Base-by-base conservation (phyloP, 2,329 filamentous ascomycete genomes). In the Fusarium sp. region DNA sequence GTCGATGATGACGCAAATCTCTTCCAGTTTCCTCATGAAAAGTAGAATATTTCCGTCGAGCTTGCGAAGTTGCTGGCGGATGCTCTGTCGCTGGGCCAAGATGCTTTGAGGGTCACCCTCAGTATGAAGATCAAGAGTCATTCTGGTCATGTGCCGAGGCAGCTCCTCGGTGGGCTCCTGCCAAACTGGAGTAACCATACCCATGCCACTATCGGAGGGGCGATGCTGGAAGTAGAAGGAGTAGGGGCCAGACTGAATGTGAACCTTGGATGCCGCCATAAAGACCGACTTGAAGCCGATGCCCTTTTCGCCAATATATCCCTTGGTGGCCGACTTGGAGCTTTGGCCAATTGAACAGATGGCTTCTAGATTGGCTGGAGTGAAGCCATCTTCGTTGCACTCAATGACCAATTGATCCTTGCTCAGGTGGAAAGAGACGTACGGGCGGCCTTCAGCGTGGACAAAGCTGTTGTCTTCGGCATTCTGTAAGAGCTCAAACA, bases 221-320 rank as follows among this genome's bases (percentile, higher is more conserved):
- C 18, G 49, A 18, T 70, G 65, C 11, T 29, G 10, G 16, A 72
- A 72, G 14, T 67, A 57, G n/a, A 73, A 73, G 0, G 64, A 73
- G 33, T 62, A 73, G 7, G 62, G n/a, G 0, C 69, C 67, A 0
- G 70, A 72, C 23, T 72, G 67, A 1, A 73, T 70, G 11, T 65
- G 56, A 1, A 72, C 67, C 23, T 25, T 61, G 0, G 23, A 68
- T 2, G 67, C 69, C 1, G 62, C 61, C 10, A 67, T 67, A 11
- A 73, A 68, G 0, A 73, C 65, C 0, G 69, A 65, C 20, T 72
- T 72, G 33, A 73, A 73, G 2, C 69, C 62, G 33, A 68, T 68
- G 1, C 61, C 67, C 27, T 72, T 72, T 6, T 61, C 64, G 8
- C 71, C 70, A 2, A 67, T 51, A 0, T 72, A 71, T 34, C 68